Conservation (phyloP, 805 yeast species). For the Candida caryicola region DNA sequence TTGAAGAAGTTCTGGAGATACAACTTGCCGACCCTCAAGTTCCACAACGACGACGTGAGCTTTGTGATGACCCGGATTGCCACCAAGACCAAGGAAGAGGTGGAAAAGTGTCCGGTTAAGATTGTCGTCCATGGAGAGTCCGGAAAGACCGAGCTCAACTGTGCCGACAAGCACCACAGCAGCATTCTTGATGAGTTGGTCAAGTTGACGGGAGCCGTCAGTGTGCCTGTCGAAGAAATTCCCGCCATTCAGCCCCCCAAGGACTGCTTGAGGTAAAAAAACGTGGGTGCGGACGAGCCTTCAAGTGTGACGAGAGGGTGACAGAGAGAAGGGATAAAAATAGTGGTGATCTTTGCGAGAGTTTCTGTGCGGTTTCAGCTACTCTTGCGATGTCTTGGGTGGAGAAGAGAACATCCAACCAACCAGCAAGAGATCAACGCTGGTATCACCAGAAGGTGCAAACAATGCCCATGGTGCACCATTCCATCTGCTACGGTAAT, state of each 20-base stretch:
- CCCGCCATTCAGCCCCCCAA: constrained; percentile 4
- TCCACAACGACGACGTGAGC: constrained; percentile 73
- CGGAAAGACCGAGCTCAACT: constrained; percentile 44
- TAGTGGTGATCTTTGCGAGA: neutral
- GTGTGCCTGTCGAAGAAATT: constrained; percentile 6
- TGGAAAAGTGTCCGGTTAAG: constrained; percentile 43
- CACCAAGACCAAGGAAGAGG: constrained; percentile 40
- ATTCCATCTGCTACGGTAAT: no score
- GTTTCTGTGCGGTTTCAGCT: no score
- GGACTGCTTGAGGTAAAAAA: neutral
- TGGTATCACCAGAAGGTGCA: no score
- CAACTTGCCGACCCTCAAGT: constrained; percentile 72
- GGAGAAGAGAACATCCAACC: no score
- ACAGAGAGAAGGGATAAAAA: neutral
- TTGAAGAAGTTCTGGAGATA: constrained; percentile 73
- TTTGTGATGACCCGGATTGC: constrained; percentile 59
- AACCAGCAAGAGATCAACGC: no score
- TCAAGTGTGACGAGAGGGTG: no score
- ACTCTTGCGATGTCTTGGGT: no score
- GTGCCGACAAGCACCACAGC: constrained; percentile 47
- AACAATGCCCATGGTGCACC: no score
- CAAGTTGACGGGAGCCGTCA: constrained; percentile 48
- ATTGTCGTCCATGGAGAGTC: constrained; percentile 36
- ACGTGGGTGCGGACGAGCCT: no score
- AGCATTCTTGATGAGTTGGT: constrained; percentile 60